phyloP scores from a whole-genome alignment of 768 basidiomycete species.

The Rhizopogon rudus region DNA sequence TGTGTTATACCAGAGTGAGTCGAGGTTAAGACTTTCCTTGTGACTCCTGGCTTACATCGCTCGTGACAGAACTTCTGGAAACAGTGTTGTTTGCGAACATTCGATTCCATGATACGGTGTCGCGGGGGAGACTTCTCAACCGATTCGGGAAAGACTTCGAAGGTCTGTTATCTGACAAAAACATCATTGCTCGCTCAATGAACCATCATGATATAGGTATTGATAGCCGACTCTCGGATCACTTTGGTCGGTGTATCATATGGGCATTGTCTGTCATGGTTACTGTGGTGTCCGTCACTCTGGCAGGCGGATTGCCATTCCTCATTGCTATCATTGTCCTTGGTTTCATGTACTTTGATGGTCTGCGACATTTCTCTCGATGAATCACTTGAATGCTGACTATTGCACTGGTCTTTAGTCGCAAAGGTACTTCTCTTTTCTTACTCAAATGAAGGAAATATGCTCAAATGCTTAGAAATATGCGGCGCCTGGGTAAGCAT shows the following conservation, averaged over 20 bases:
- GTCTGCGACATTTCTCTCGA: slow-evolving; percentile 31
- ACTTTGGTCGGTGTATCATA: slow-evolving; percentile 76
- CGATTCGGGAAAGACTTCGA: slow-evolving; percentile 91
- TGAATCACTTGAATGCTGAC: slow-evolving; percentile 5
- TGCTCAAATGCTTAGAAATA: slow-evolving; percentile 29
- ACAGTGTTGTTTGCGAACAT: slow-evolving; percentile 83
- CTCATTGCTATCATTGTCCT: slow-evolving; percentile 53
- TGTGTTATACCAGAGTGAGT: slow-evolving; percentile 64
- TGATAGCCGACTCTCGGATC: slow-evolving; percentile 78
- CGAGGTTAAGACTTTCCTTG: not conserved
- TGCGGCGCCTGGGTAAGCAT: slow-evolving; percentile 66
- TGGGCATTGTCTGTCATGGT: slow-evolving; percentile 67
- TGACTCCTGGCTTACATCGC: not conserved
- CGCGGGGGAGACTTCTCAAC: slow-evolving; percentile 77
- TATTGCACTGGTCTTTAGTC: slow-evolving; percentile 13
- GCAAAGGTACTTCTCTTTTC: slow-evolving; percentile 27
- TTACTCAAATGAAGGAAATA: slow-evolving; percentile 27
- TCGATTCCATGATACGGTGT: slow-evolving; percentile 90
- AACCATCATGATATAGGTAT: slow-evolving; percentile 44
- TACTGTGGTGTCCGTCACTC: slow-evolving; percentile 68
- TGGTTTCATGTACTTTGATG: slow-evolving; percentile 64
- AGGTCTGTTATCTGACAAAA: slow-evolving; percentile 26
- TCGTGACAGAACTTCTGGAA: slow-evolving; percentile 54
- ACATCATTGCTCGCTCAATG: slow-evolving; percentile 6
- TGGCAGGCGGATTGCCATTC: slow-evolving; percentile 78